These are phyloP conservation scores for Euptelea pleiosperma DNA, from an alignment of 164 flowering plant species.

Conservation along the genomic window DNA sequence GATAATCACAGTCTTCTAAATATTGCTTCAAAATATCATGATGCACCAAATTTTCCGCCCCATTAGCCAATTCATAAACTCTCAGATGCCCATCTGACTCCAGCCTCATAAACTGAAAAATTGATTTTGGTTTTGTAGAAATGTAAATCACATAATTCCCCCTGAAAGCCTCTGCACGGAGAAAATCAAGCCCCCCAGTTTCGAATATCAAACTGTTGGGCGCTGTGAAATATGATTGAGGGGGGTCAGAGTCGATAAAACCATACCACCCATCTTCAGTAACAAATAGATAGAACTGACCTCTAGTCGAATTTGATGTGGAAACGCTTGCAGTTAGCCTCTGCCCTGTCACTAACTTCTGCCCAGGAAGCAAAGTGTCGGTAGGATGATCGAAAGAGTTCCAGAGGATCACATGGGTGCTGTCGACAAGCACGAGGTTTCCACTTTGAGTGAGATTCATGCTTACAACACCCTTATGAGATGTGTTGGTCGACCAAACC, in stretches of 20 bases:
- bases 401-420: slow-evolving; percentile 12
- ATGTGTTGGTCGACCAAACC: slow-evolving; percentile 35
- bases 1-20: slow-evolving; percentile 19
- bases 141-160: too few species aligned
- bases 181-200: not conserved
- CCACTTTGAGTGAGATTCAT: slow-evolving; percentile 22
- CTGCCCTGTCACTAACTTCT: slow-evolving; percentile 18
- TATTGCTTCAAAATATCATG: slow-evolving; percentile 13
- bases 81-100: too few species aligned
- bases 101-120: too few species aligned
- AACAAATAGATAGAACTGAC: slow-evolving; percentile 13
- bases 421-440: slow-evolving; percentile 17
- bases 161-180: not conserved
- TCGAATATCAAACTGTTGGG: not conserved
- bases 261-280: not conserved
- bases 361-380: slow-evolving; percentile 20
- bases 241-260: slow-evolving; percentile 5
- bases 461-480: slow-evolving; percentile 22
- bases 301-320: slow-evolving; percentile 13
- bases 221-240: slow-evolving; percentile 9
- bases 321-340: slow-evolving; percentile 22
- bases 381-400: slow-evolving; percentile 35
- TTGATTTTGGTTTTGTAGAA: too few species aligned
- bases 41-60: slow-evolving; percentile 2
- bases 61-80: not conserved